Evolutionary conservation across 1,284 basidiomycete genomes (phyloP), one percentile per base, ranked within the genome.

Genomic region (Tilletia setariae): DNA sequence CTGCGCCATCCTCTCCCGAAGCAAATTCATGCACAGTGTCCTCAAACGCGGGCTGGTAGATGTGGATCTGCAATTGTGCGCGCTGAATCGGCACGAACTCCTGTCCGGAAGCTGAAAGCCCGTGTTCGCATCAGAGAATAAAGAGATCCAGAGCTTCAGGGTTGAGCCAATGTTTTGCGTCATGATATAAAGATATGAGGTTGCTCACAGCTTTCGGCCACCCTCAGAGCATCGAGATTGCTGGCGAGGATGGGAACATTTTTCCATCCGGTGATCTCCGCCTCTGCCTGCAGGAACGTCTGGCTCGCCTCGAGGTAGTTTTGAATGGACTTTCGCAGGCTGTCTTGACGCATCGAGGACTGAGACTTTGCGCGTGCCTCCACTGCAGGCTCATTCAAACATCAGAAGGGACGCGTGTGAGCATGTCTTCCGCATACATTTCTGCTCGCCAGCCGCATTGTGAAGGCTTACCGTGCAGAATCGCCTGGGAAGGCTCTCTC

Each of bases 21-120:
- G 90, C 86, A 72, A 92, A 90, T 71, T 94, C 92, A 75, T 93
- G 91, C 61, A 91, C 87, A 0, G 87, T 84, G 68, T 90, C 90
- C 1, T 86, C 83, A 42, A 89, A 86, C 0, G 88, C 87, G 0
- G 90, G 89, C 72, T 92, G 89, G 79, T 97, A 98, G 6, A 95
- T 88, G 79, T 98, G 92, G 63, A 96, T 89, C 70, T 64, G 74
- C 63, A 64, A 63, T 44, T 42, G 79, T 44, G 23, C 70, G 21
- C 35, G 64, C n/a, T 68, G 62, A 68, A 66, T 70, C 23, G 62
- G 70, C 46, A 70, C 68, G 6, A 83, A 59, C 16, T 64, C n/a
- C 8, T 69, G n/a, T 9, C 47, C 23, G 7, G 65, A 21, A 21
- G 56, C 59, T 44, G 59, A 30, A 16, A n/a, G 35, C n/a, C n/a